These are phyloP conservation scores for Physcomitrium patens DNA, from an alignment of 225 moss, liverwort and hornwort species.

Conservation along the genomic window DNA sequence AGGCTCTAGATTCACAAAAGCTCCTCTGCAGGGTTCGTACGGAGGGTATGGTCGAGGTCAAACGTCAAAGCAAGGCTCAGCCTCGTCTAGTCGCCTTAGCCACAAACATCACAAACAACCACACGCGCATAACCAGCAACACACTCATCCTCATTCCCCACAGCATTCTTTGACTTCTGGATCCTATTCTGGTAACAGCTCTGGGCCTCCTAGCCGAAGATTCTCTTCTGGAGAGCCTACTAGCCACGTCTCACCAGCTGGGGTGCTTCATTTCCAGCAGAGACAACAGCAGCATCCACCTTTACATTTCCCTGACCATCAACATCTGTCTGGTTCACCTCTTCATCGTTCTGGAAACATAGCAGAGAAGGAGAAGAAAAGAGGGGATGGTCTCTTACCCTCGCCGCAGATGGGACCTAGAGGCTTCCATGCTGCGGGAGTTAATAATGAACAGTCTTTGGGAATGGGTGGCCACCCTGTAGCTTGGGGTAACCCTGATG, in stretches of 20 bases:
- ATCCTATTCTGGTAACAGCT: conserved; percentile 40
- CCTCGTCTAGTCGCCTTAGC: conserved; percentile 37
- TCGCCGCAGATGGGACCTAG: conserved; percentile 41
- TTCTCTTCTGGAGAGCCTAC: conserved; percentile 42
- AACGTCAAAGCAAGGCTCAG: conserved; percentile 32
- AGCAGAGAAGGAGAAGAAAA: conserved; percentile 29
- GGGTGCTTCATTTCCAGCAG: conserved; percentile 47
- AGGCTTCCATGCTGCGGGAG: conserved; percentile 27
- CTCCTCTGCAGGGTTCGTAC: conserved; percentile 25
- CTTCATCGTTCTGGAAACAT: conserved; percentile 21
- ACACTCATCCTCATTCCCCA: conserved; percentile 31
- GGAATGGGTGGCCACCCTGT: conserved; percentile 31
- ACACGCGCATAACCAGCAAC: conserved; percentile 32
- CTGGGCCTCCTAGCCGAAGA: conserved; percentile 43
- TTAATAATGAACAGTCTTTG: conserved; percentile 22
- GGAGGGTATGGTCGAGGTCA: conserved; percentile 35
- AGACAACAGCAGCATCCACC: conserved; percentile 42
- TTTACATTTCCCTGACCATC: conserved; percentile 46
- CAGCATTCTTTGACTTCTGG: conserved; percentile 48
- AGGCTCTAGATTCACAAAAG: conserved; percentile 21
- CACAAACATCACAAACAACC: conserved; percentile 26
- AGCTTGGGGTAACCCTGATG: conserved; percentile 35
- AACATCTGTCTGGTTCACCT: conserved; percentile 35
- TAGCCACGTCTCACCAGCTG: conserved; percentile 40
- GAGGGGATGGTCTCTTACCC: conserved; percentile 45